These are phyloP conservation scores for Trichopus zeylanicus DNA, from an alignment of 116 monocot species.

Conservation along the genomic window DNA sequence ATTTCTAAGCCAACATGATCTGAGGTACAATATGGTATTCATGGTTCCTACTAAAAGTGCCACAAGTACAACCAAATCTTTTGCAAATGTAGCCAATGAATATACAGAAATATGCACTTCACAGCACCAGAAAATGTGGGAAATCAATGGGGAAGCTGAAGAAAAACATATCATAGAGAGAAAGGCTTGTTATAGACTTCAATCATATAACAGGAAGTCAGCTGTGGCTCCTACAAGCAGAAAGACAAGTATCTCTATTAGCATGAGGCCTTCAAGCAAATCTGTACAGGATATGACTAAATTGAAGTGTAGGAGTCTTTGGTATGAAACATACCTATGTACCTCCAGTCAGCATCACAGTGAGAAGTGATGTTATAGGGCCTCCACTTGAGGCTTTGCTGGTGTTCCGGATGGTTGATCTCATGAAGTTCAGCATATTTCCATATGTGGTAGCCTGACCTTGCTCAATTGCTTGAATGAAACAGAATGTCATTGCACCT, in stretches of 20 bases:
- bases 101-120: no score
- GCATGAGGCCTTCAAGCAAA: no score
- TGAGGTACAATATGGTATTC: no score
- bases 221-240: slow-evolving; percentile 82
- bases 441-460: slow-evolving; percentile 81
- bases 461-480: slow-evolving; percentile 91
- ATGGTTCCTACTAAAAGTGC: no score
- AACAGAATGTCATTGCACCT: slow-evolving; percentile 96
- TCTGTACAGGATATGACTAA: no score
- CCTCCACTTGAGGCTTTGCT: slow-evolving; percentile 37
- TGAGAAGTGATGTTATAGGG: slow-evolving; percentile 46
- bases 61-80: no score
- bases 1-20: no score
- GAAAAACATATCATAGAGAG: slow-evolving; percentile 70
- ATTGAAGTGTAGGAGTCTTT: neutral
- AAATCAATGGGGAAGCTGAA: no score
- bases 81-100: no score
- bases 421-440: slow-evolving; percentile 79
- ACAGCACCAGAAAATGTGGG: no score
- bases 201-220: slow-evolving; percentile 52
- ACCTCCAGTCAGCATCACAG: slow-evolving; percentile 76
- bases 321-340: slow-evolving; percentile 48
- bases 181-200: slow-evolving; percentile 84
- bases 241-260: no score
- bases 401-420: slow-evolving; percentile 57